Conservation (phyloP, 2,329 filamentous ascomycete genomes). For the Alternaria gaisen region DNA sequence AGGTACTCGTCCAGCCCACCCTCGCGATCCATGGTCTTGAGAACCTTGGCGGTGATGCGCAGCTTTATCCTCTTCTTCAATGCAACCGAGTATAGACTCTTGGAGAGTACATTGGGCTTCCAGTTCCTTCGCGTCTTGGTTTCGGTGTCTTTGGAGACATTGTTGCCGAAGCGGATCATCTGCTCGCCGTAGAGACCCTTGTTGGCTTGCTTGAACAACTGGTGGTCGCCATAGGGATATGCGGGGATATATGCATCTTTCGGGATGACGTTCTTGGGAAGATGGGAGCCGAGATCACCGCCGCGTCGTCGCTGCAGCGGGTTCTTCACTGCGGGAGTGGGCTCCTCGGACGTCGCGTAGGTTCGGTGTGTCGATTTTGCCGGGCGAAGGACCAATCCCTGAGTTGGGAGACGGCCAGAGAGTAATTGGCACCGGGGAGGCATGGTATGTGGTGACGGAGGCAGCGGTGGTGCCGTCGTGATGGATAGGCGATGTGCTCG, state of each 20-base stretch:
- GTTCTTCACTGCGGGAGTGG: slow-evolving; percentile 31
- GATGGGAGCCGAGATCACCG: slow-evolving; percentile 48
- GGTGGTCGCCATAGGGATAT: slow-evolving; percentile 77
- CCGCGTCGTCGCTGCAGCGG: slow-evolving; percentile 40
- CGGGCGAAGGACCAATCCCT: slow-evolving; percentile 19
- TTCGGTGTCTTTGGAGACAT: slow-evolving; percentile 71
- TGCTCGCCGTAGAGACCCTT: slow-evolving; percentile 74
- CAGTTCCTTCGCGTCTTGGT: slow-evolving; percentile 76
- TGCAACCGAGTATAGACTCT: slow-evolving; percentile 71
- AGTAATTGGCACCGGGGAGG: slow-evolving; percentile 43
- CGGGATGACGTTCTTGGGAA: slow-evolving; percentile 47
- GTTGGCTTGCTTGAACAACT: slow-evolving; percentile 82
- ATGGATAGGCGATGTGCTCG: slow-evolving; percentile 25
- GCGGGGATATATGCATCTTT: slow-evolving; percentile 48
- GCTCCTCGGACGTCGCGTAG: slow-evolving; percentile 35
- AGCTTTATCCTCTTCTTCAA: slow-evolving; percentile 72
- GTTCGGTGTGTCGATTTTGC: slow-evolving; percentile 32
- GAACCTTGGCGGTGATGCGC: slow-evolving; percentile 73
- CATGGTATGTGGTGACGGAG: slow-evolving; percentile 30
- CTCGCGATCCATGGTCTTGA: slow-evolving; percentile 75
- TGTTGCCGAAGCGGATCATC: slow-evolving; percentile 82
- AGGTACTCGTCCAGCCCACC: slow-evolving; percentile 94
- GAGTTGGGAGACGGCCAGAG: slow-evolving; percentile 28
- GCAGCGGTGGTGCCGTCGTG: slow-evolving; percentile 25
- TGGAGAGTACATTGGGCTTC: slow-evolving; percentile 76